Evolutionary conservation across 2,329 filamentous ascomycete species (phyloP), one percentile per base, ranked within the genome.

Genomic region (Aspergillus ibericus): DNA sequence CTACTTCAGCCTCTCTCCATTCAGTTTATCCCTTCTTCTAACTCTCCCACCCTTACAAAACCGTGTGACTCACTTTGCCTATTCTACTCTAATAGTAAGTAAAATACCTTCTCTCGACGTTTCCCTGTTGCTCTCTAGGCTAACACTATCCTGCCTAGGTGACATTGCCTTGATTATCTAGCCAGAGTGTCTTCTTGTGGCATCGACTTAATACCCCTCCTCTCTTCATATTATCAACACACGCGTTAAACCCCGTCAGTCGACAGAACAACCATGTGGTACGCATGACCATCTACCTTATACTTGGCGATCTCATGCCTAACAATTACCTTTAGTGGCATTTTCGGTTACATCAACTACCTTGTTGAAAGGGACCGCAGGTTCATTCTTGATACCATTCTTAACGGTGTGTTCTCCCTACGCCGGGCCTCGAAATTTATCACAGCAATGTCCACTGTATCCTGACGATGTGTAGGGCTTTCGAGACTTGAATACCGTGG

Each of bases 361-460:
- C 83, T 98, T 77, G 92, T 98, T 77, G 95, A 98, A 85, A 97
- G 96, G 86, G 93, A 98, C 83, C 88, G 95, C 78, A 93, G 91
- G 81, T 96, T 90, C 82, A 96, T 98, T 78, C 85, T 98, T 75
- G 88, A 97, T 77, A 98, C 93, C 63, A 85, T 99, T 69, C 90
- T 97, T 78, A 97, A 98, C 83, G 93, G 92, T 92, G 80, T 79
- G 88, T 81, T 53, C 62, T 36, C 60, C 20, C 51, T 32, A 36
- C 16, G 29, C 25, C 46, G 18, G 34, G 9, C 29, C 13, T 9
- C n/a, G n/a, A 32, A 29, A 32, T 16, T 2, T 36, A 3, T 27
- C 20, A 29, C 18, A 22, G 18, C 38, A 20, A 15, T n/a, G 18
- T 13, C 5, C 10, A 44, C 20, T 25, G 22, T 47, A 25, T 48